A percentile compares a stretch with the other conserved stretches of the same genome.
These are phyloP conservation scores for Phoma sp. DNA, from an alignment of 2,329 filamentous ascomycete species.

Conservation along the genomic window DNA sequence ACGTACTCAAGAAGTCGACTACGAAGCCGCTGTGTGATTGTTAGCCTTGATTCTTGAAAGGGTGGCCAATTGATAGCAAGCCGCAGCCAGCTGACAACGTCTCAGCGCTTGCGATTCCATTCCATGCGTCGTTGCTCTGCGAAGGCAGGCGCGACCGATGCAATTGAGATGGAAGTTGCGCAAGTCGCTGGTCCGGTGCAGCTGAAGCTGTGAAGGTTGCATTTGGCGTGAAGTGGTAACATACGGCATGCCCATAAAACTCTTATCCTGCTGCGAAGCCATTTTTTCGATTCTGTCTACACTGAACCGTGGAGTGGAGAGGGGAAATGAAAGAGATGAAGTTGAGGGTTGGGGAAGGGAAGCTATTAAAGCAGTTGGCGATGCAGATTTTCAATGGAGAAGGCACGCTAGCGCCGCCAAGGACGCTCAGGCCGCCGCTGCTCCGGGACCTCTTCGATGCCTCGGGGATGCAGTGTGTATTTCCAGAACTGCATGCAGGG, in stretches of 20 bases:
- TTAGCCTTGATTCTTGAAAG: conserved; percentile 29
- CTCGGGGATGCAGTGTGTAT: conserved; percentile 26
- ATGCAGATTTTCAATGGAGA: conserved; percentile 24
- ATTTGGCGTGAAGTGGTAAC: conserved; percentile 19
- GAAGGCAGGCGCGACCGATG: conserved; percentile 26
- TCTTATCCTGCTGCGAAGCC: conserved; percentile 23
- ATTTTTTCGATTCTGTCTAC: conserved; percentile 20
- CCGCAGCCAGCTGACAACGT: conserved; percentile 26
- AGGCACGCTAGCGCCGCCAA: conserved; percentile 23
- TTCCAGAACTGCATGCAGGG: conserved; percentile 12
- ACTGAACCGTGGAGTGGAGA: conserved; percentile 27
- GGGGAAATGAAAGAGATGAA: conserved; percentile 27
- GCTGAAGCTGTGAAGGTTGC: conserved; percentile 30
- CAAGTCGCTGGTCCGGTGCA: conserved; percentile 24
- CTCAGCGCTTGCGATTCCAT: conserved; percentile 28
- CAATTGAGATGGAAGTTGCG: conserved; percentile 39
- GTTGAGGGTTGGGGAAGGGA: conserved; percentile 27
- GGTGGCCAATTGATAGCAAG: conserved; percentile 14
- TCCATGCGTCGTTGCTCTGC: conserved; percentile 27
- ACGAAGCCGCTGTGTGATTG: conserved; percentile 76
- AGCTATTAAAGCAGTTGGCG: conserved; percentile 35
- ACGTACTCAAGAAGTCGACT: conserved; percentile 99
- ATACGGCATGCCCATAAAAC: conserved; percentile 53
- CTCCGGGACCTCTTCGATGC: conserved; percentile 33
- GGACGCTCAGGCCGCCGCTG: conserved; percentile 31